Evolutionary conservation across 768 basidiomycete species (phyloP), one percentile per base, ranked within the genome.

Genomic region (Kwoniella mangroviensis): DNA sequence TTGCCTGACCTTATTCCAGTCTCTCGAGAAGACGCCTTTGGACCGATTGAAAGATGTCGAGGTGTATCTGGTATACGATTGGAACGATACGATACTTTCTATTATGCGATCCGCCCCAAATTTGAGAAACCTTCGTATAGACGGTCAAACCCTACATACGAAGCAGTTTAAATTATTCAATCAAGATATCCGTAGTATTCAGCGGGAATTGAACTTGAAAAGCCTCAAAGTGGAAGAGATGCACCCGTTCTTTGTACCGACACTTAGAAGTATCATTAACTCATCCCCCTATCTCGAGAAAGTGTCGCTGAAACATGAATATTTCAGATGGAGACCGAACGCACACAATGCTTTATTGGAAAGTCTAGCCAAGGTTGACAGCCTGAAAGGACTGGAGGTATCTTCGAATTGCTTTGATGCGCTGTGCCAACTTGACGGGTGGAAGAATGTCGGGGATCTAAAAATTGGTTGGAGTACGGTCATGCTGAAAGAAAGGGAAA

Each of bases 381-480:
- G 7, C n/a, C 12, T 64, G 43, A 42, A 28, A 28, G 42, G 22
- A n/a, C 34, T 49, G 54, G 41, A 71, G 42, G 51, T 57, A 41
- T 67, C 70, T 55, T 67, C 53, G 7, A 43, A 34, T 26, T 40
- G 59, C 21, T 68, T 68, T 22, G 45, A 56, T 11, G 43, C 49
- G 26, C 56, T 72, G 7, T 34, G 40, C 17, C 13, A 49, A 7
- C 21, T 63, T 4, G 53, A 51, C 4, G 70, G 64, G 21, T 68
- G 61, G 42, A 54, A 58, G 24, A 43, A 5, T 3, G 21, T 72
- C 1, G 67, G 65, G 19, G 45, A 62, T 12, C n/a, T 72, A 6
- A 58, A 51, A n/a, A 40, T 72, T 42, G 26, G 49, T 12, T 72
- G 71, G 71, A 65, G 65, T 43, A 63, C 45, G 40, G 42, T 55